Conservation (phyloP, 2,329 filamentous ascomycete genomes). For the Colletotrichum gigasporum region DNA sequence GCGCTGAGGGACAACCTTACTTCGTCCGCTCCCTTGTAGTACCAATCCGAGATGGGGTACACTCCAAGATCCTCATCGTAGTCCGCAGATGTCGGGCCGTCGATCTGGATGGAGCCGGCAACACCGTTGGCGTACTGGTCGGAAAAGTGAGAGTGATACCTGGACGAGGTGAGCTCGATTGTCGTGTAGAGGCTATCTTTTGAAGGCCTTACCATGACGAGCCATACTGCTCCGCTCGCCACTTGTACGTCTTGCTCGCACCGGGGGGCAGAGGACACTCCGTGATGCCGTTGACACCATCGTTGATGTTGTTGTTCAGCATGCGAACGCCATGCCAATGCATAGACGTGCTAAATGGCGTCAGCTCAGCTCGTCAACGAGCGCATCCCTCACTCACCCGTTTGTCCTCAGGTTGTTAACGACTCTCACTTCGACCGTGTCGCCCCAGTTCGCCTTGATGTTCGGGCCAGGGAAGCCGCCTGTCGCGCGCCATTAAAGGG, state of each 20-base stretch:
- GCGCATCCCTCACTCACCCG: conserved; percentile 41
- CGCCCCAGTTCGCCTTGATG: conserved; percentile 63
- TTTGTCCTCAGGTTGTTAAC: conserved; percentile 68
- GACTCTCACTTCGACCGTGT: conserved; percentile 66
- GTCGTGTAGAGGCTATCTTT: too few relatives aligned
- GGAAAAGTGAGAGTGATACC: conserved; percentile 62
- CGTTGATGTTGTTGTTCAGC: conserved; percentile 53
- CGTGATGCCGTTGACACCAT: conserved; percentile 55
- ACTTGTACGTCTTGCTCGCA: conserved; percentile 44
- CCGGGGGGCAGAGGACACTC: conserved; percentile 52
- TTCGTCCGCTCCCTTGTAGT: conserved; percentile 48
- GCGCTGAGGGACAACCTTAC: conserved; percentile 34
- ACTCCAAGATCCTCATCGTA: conserved; percentile 71
- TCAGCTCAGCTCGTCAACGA: conserved; percentile 7
- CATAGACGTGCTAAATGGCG: conserved; percentile 46
- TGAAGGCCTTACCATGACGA: conserved; percentile 36
- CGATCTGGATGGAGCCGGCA: conserved; percentile 58
- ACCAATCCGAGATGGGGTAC: conserved; percentile 64
- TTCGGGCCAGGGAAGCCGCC: conserved; percentile 51
- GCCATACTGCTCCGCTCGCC: conserved; percentile 50
- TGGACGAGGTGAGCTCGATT: too few relatives aligned
- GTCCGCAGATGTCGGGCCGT: conserved; percentile 51
- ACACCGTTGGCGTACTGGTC: conserved; percentile 62
- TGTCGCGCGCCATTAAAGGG: too few relatives aligned
- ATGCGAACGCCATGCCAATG: conserved; percentile 62